Base-by-base conservation (phyloP, 1,284 basidiomycete genomes). In the Cutaneotrichosporon mucoides region DNA sequence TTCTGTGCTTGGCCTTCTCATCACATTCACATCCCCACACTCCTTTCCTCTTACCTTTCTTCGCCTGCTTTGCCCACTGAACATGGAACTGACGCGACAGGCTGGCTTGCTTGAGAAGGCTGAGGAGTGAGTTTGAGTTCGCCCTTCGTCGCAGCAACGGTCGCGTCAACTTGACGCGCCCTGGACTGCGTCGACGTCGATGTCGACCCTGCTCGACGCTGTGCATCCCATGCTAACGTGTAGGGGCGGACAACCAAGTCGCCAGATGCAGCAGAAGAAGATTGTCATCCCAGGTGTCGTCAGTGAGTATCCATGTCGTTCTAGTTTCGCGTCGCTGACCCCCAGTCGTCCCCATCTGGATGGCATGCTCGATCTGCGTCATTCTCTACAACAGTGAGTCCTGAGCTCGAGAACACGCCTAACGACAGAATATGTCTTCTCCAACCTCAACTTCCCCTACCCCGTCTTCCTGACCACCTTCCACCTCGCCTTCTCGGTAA, bases 381-480 rank as follows among this genome's bases (percentile, higher is more conserved):
- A 98, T 98, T 80, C 87, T 97, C 59, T 97, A 97, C 85, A 98
- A 98, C 84, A 94, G 76, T 77, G 58, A n/a, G 36, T 40, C 8
- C 4, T 16, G 13, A 12, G 4, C 13, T 36, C 2, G 8, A 49
- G 36, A 12, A 47, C 53, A 13, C 35, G 5, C 15, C 45, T 47
- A 33, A 55, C 44, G 8, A 2, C 59, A 73, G 73, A 93, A 79
- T 89, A 89, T 73, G 80, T 96, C 74, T 93, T 92, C 81, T 87
- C 88, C 75, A 84, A 83, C 55, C 84, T 91, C 69, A 78, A 86
- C 65, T 95, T 95, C 82, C 84, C 84, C 68, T 95, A 67, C 80
- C 91, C 91, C 44, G 88, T 92, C 66, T 92, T 92, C 79, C 83
- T 90, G 56, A 90, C 92, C 59, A 93, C 91, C 59, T 92, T 84